These are phyloP conservation scores for Wickerhamomyces bovis DNA, from an alignment of 805 yeast species.

Conservation along the genomic window DNA sequence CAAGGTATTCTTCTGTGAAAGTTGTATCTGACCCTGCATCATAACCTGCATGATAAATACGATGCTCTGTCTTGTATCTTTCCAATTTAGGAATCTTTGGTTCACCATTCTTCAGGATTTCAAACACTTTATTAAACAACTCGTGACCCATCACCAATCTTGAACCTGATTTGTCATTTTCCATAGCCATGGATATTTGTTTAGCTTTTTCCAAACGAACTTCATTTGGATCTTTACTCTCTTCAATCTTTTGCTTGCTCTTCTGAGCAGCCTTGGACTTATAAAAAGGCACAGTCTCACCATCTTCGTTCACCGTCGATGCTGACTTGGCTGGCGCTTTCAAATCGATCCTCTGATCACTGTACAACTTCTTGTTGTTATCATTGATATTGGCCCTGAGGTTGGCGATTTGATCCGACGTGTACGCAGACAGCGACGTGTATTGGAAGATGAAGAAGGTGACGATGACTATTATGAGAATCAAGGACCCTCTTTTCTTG, in stretches of 20 bases:
- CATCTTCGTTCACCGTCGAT: slow-evolving; percentile 1
- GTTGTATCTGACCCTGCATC: slow-evolving; percentile 33
- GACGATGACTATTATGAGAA: slow-evolving; percentile 7
- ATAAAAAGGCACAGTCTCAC: slow-evolving; percentile 22
- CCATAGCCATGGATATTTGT: slow-evolving; percentile 20
- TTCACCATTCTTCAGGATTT: slow-evolving; percentile 33
- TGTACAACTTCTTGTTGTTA: slow-evolving; percentile 4
- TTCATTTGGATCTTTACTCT: slow-evolving; percentile 1
- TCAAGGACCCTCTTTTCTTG: slow-evolving; percentile 12
- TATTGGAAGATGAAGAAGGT: slow-evolving; percentile 11
- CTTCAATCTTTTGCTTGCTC: not conserved
- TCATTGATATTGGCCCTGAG: slow-evolving; percentile 3
- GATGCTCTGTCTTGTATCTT: slow-evolving; percentile 37
- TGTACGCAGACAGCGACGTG: slow-evolving; percentile 10
- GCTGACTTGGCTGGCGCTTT: not conserved
- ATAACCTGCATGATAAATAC: slow-evolving; percentile 52
- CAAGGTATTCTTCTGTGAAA: slow-evolving; percentile 48
- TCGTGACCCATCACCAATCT: slow-evolving; percentile 32
- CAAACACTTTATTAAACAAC: slow-evolving; percentile 38
- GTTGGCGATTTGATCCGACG: slow-evolving; percentile 9
- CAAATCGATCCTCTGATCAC: not conserved
- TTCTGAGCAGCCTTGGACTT: slow-evolving; percentile 16
- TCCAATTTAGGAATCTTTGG: slow-evolving; percentile 41
- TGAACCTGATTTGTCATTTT: slow-evolving; percentile 28
- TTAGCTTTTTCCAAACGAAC: slow-evolving; percentile 13